A percentile compares a stretch with the other conserved stretches of the same genome.
Evolutionary conservation across 345 rosid species (phyloP).

Genomic region (Eucalyptus cladocalyx): DNA sequence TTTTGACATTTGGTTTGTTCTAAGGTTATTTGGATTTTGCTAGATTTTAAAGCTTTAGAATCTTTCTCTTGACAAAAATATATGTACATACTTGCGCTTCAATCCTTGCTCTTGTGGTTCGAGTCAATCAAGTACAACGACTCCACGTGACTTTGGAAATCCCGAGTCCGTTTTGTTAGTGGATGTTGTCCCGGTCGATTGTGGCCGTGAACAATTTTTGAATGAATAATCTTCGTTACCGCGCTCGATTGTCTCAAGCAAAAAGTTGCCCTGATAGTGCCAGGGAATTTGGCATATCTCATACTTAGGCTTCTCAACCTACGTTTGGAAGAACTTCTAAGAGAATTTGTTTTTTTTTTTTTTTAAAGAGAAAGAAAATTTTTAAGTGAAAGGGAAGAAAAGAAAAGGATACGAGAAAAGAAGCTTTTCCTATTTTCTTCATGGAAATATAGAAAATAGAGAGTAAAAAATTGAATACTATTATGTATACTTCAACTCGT

Average conservation of each 20-base stretch:
- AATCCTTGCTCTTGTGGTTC: neutral
- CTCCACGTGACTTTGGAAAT: neutral
- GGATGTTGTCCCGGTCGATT: neutral
- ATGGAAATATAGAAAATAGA: neutral
- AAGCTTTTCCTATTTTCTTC: neutral
- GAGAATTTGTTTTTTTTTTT: too few species aligned
- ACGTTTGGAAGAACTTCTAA: too few species aligned
- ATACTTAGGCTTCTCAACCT: neutral
- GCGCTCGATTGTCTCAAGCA: neutral
- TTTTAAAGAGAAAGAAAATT: neutral
- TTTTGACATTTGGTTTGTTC: too few species aligned
- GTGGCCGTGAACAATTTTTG: neutral
- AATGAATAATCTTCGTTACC: too few species aligned
- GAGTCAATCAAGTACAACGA: neutral
- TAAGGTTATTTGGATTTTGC: too few species aligned
- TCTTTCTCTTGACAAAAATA: too few species aligned
- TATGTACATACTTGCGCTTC: neutral
- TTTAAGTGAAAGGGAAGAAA: neutral
- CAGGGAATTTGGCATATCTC: neutral
- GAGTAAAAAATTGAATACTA: neutral
- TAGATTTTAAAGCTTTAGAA: too few species aligned
- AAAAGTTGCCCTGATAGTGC: neutral
- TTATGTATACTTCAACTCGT: neutral
- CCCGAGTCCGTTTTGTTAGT: neutral
- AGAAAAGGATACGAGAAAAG: neutral